phyloP scores from a whole-genome alignment of 2,329 filamentous ascomycete species.

The Ramularia collo-cygni region DNA sequence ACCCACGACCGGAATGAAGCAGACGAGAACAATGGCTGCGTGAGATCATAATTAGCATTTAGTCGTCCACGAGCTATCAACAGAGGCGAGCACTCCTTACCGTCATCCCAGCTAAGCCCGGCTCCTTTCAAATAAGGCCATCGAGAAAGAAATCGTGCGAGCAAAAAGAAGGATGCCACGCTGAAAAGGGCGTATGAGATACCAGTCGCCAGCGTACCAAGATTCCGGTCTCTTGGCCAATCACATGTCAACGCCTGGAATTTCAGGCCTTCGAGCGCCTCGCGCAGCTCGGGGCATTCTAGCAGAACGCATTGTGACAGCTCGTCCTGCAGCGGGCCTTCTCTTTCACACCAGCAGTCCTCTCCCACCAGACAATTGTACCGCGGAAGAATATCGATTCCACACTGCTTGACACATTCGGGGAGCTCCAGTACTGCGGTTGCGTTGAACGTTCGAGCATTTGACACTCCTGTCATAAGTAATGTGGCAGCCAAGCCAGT shows the following conservation, averaged over 20 bases:
- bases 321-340: not conserved
- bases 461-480: too few species aligned
- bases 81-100: not conserved
- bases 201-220: too few species aligned
- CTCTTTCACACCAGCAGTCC: not conserved
- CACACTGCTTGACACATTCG: not conserved
- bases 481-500: too few species aligned
- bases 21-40: not conserved
- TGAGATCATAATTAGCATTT: not conserved
- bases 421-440: slow-evolving; percentile 1
- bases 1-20: not conserved
- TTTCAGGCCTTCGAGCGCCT: not conserved
- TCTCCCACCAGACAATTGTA: not conserved
- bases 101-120: slow-evolving; percentile 1
- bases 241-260: not conserved
- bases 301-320: not conserved
- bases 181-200: not conserved
- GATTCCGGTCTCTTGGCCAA: not conserved
- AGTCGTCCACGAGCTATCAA: not conserved
- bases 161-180: not conserved
- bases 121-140: not conserved
- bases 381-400: not conserved
- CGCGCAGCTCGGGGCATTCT: not conserved
- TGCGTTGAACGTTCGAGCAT: not conserved
- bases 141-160: not conserved